phyloP scores from a whole-genome alignment of 2,329 filamentous ascomycete species.

The Penicillium thymicola region DNA sequence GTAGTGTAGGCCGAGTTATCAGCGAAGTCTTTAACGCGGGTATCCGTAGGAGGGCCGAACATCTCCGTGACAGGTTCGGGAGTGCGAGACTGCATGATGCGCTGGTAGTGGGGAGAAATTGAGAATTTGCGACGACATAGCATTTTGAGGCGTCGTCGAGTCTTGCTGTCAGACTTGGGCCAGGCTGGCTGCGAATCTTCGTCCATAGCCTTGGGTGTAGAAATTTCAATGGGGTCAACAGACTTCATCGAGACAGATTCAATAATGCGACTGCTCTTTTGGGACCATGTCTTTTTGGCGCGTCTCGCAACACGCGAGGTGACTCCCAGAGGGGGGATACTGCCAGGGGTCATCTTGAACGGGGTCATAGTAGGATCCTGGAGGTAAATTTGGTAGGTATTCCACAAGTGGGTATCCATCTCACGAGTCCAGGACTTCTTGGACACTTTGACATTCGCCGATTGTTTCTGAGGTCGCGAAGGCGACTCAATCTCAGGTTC shows the following conservation, averaged over 20 bases:
- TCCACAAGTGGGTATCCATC: constrained; percentile 66
- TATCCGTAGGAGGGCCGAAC: constrained; percentile 29
- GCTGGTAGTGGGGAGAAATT: constrained; percentile 62
- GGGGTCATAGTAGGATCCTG: constrained; percentile 64
- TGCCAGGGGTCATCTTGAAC: constrained; percentile 64
- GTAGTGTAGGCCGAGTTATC: constrained; percentile 38
- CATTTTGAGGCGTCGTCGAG: constrained; percentile 56
- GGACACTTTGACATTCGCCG: constrained; percentile 15
- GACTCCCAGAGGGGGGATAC: constrained; percentile 61
- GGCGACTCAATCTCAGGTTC: constrained; percentile 41
- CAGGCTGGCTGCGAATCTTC: constrained; percentile 43
- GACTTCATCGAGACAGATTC: constrained; percentile 5
- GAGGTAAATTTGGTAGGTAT: constrained; percentile 63
- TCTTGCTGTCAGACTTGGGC: constrained; percentile 58
- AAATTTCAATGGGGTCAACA: constrained; percentile 44
- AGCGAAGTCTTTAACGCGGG: constrained; percentile 23
- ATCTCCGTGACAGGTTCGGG: constrained; percentile 55
- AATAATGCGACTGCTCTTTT: constrained; percentile 37
- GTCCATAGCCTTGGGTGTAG: constrained; percentile 44
- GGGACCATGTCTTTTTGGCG: constrained; percentile 60
- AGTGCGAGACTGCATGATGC: constrained; percentile 58
- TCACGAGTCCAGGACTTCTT: constrained; percentile 54
- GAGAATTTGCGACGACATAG: constrained; percentile 61
- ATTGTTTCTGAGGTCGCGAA: constrained; percentile 32
- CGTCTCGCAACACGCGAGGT: constrained; percentile 61